Conservation (phyloP, 2,329 filamentous ascomycete species). For the Colletotrichum camelliae region DNA sequence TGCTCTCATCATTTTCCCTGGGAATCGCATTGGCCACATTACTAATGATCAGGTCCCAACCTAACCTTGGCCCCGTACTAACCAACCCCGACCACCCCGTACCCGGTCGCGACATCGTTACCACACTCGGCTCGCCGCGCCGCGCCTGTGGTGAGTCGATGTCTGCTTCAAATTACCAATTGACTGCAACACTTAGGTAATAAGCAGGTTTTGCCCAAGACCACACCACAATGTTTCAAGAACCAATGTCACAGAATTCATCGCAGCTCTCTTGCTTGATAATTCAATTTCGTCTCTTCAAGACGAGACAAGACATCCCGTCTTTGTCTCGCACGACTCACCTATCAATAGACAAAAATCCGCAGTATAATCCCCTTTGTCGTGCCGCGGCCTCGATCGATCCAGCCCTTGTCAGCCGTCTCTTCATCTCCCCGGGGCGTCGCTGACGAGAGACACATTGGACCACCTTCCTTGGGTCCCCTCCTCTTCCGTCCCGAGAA, state of each 20-base stretch:
- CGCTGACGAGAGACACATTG: not conserved
- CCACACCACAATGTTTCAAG: not conserved
- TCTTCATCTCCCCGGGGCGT: no score
- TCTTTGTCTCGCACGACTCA: not conserved
- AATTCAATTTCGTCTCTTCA: not conserved
- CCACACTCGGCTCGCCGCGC: not conserved
- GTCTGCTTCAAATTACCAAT: not conserved
- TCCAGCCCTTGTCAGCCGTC: not conserved
- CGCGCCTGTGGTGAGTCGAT: not conserved
- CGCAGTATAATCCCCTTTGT: not conserved
- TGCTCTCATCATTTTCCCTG: not conserved
- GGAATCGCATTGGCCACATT: not conserved
- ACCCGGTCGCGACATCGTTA: not conserved
- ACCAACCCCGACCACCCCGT: not conserved
- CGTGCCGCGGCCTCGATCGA: not conserved
- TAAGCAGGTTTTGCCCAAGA: not conserved
- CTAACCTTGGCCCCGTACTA: not conserved
- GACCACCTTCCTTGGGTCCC: not conserved
- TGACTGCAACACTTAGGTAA: not conserved
- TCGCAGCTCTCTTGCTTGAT: not conserved
- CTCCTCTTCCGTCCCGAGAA: not conserved
- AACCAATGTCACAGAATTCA: not conserved
- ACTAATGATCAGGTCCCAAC: not conserved
- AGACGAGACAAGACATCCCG: not conserved
- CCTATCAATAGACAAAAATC: not conserved